phyloP scores from a whole-genome alignment of 352 stramenopile species.

The Phytophthora pseudosyringae region DNA sequence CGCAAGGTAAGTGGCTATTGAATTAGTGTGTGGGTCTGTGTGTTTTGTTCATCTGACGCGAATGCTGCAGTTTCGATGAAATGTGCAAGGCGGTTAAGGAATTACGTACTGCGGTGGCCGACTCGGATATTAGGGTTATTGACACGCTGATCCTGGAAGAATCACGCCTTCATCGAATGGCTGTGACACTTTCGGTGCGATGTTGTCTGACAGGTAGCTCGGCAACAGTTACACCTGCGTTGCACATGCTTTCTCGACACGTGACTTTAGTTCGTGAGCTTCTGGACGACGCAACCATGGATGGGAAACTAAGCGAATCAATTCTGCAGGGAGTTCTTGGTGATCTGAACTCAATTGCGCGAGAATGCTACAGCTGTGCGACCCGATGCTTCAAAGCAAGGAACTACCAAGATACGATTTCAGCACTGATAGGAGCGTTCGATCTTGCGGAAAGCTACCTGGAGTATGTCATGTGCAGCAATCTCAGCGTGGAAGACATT shows the following conservation, averaged over 20 bases:
- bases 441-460: slow-evolving; percentile 61
- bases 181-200: slow-evolving; percentile 38
- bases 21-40: not conserved
- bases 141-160: slow-evolving; percentile 50
- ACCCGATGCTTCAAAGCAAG: slow-evolving; percentile 57
- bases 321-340: slow-evolving; percentile 49
- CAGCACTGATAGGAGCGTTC: slow-evolving; percentile 52
- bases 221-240: not conserved
- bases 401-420: slow-evolving; percentile 47
- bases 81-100: slow-evolving; percentile 32
- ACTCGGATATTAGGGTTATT: slow-evolving; percentile 19
- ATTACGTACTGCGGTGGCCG: slow-evolving; percentile 20
- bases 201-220: slow-evolving; percentile 8
- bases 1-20: slow-evolving; percentile 36
- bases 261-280: slow-evolving; percentile 39
- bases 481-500: slow-evolving; percentile 36
- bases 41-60: slow-evolving; percentile 26
- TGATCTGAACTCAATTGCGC: slow-evolving; percentile 67
- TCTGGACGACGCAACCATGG: slow-evolving; percentile 49
- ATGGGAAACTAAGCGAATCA: slow-evolving; percentile 24
- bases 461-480: slow-evolving; percentile 69
- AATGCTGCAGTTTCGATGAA: slow-evolving; percentile 36
- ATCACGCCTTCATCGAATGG: slow-evolving; percentile 53
- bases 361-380: slow-evolving; percentile 68
- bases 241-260: slow-evolving; percentile 33